Conservation (phyloP, 2,329 filamentous ascomycete species). For the Fusarium coffeatum region DNA sequence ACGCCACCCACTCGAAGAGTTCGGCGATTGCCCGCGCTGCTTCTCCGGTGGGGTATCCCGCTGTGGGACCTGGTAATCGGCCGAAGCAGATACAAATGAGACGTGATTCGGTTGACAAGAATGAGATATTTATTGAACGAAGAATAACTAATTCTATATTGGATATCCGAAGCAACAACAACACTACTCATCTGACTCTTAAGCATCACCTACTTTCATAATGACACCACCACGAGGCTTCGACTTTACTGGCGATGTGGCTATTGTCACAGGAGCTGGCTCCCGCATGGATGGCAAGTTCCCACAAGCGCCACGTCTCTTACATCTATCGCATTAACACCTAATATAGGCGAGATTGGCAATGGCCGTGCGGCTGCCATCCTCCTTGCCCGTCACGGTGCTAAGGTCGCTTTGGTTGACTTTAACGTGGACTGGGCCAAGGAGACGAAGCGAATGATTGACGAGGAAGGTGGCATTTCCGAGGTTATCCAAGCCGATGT, state of each 20-base stretch:
- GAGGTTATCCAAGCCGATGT: constrained; percentile 14
- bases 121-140: too few relatives aligned
- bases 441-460: constrained; percentile 11
- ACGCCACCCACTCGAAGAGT: too few relatives aligned
- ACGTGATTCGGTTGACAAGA: neutral
- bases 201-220: neutral
- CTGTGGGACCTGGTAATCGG: too few relatives aligned
- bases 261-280: constrained; percentile 8
- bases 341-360: constrained; percentile 2
- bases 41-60: neutral
- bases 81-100: too few relatives aligned
- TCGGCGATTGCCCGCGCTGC: constrained; percentile 4
- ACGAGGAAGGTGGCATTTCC: constrained; percentile 4
- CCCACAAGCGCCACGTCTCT: too few relatives aligned
- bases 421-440: constrained; percentile 9
- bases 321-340: too few relatives aligned
- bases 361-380: constrained; percentile 12
- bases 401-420: constrained; percentile 6
- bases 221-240: constrained; percentile 7
- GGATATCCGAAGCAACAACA: too few relatives aligned
- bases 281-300: constrained; percentile 4
- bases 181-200: neutral
- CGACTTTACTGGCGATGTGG: constrained; percentile 1
- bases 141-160: too few relatives aligned
- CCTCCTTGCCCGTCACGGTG: constrained; percentile 4